Conservation (phyloP, 2,329 filamentous ascomycete species). For the Penicillium griseofulvum region DNA sequence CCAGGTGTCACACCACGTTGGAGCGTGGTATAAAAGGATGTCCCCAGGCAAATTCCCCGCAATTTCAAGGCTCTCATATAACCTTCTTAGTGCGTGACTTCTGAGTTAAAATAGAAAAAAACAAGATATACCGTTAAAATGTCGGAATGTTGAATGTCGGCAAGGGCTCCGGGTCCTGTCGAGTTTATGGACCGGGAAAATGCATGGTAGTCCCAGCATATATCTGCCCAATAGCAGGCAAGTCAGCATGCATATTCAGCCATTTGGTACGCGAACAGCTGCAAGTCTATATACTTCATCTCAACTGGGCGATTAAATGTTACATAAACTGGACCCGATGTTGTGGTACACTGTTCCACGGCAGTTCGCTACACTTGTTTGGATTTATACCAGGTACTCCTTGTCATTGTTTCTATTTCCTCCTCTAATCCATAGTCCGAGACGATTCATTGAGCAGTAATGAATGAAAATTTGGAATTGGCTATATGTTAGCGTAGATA, state of each 20-base stretch:
- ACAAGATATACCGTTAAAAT: not conserved
- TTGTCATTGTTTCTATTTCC: too few species aligned
- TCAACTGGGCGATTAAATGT: not conserved
- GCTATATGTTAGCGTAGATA: too few species aligned
- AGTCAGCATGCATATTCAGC: not conserved
- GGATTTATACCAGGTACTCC: not conserved
- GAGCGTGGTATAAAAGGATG: not conserved
- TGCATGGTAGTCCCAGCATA: not conserved
- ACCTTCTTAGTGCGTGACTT: slow-evolving; percentile 1
- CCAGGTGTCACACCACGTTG: slow-evolving; percentile 1
- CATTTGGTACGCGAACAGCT: too few species aligned
- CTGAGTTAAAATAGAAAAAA: slow-evolving; percentile 7
- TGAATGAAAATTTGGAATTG: too few species aligned
- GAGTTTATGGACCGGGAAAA: not conserved
- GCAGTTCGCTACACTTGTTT: not conserved
- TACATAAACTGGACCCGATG: not conserved
- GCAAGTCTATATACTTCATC: not conserved
- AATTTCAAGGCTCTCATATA: slow-evolving; percentile 2
- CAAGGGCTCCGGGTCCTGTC: not conserved
- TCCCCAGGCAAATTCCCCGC: not conserved
- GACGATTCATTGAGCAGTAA: too few species aligned
- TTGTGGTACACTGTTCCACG: not conserved
- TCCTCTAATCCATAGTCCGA: too few species aligned
- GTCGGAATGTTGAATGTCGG: not conserved
- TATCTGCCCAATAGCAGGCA: not conserved